Evolutionary conservation across 176 grass and related monocot species (phyloP).

Genomic region (Elaeis guineensis): DNA sequence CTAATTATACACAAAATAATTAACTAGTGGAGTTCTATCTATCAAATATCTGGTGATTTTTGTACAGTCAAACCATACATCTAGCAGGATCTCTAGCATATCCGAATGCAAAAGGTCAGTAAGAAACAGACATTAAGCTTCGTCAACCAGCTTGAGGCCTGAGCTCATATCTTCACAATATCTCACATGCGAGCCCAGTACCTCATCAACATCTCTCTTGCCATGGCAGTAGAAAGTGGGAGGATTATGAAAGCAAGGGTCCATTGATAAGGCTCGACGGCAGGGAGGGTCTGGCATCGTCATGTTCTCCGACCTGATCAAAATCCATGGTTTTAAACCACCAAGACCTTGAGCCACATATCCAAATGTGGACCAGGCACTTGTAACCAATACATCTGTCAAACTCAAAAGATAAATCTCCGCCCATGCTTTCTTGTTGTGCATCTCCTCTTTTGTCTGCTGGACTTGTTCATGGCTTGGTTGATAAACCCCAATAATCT

Average conservation of each 20-base stretch:
- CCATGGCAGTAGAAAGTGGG: constrained; percentile 8
- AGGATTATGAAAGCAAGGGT: constrained; percentile 12
- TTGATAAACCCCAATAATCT: constrained; percentile 10
- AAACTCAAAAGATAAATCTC: constrained; percentile 22
- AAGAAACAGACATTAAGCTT: not conserved
- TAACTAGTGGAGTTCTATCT: no score
- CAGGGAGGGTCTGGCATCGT: not conserved
- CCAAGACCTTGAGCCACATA: constrained; percentile 14
- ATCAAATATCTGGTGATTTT: no score
- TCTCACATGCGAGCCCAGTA: not conserved
- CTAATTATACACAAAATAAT: no score
- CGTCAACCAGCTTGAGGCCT: constrained; percentile 7
- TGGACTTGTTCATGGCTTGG: constrained; percentile 11
- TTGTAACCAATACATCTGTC: constrained; percentile 7
- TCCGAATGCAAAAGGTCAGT: no score
- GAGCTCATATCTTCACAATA: constrained; percentile 6
- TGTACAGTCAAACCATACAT: no score
- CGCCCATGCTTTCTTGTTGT: constrained; percentile 7
- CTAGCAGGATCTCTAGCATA: no score
- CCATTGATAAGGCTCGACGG: constrained; percentile 13
- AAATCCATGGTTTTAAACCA: constrained; percentile 13
- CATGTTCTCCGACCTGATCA: not conserved
- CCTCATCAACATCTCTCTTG: constrained; percentile 3
- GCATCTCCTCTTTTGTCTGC: constrained; percentile 2
- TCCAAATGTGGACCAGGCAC: constrained; percentile 6